phyloP scores from a whole-genome alignment of 768 basidiomycete genomes.

The Lentinula raphanica region DNA sequence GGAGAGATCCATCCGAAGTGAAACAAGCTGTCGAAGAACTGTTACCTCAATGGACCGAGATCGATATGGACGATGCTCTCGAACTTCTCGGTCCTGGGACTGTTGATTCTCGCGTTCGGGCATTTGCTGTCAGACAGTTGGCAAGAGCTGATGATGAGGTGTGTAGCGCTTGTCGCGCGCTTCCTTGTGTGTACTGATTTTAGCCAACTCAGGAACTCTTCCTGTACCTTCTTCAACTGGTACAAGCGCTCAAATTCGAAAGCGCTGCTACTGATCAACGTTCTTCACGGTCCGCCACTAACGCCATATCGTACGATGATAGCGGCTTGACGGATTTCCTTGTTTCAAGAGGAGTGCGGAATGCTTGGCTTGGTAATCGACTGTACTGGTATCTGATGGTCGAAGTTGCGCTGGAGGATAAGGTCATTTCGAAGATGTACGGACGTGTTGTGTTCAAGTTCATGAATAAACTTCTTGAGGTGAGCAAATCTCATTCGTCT shows the following conservation, averaged over 20 bases:
- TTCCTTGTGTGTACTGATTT: conserved; percentile 6
- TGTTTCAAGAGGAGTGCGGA: conserved; percentile 77
- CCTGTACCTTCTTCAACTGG: conserved; percentile 90
- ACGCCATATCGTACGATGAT: conserved; percentile 81
- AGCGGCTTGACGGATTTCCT: conserved; percentile 93
- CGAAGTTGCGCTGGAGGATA: conserved; percentile 85
- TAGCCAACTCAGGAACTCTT: conserved; percentile 65
- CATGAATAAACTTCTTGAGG: conserved; percentile 84
- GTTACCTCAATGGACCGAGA: conserved; percentile 93
- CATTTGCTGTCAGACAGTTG: conserved; percentile 90
- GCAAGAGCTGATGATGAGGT: conserved; percentile 94
- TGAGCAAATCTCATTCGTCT: conserved; percentile 26
- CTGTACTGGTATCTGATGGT: conserved; percentile 99
- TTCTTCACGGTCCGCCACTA: conserved; percentile 65
- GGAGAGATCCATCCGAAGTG: conserved; percentile 93
- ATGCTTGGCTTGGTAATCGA: conserved; percentile 81
- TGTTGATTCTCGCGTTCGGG: conserved; percentile 86
- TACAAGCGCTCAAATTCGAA: conserved; percentile 97
- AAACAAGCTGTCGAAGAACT: conserved; percentile 97
- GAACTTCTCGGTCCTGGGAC: conserved; percentile 89
- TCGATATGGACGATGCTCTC: conserved; percentile 94
- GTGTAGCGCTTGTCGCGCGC: conserved; percentile 16
- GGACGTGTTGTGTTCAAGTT: conserved; percentile 87
- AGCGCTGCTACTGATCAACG: conserved; percentile 72
- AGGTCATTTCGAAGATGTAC: conserved; percentile 88